Conservation (phyloP, 2,329 filamentous ascomycete genomes). For the Talaromyces amestolkiae region DNA sequence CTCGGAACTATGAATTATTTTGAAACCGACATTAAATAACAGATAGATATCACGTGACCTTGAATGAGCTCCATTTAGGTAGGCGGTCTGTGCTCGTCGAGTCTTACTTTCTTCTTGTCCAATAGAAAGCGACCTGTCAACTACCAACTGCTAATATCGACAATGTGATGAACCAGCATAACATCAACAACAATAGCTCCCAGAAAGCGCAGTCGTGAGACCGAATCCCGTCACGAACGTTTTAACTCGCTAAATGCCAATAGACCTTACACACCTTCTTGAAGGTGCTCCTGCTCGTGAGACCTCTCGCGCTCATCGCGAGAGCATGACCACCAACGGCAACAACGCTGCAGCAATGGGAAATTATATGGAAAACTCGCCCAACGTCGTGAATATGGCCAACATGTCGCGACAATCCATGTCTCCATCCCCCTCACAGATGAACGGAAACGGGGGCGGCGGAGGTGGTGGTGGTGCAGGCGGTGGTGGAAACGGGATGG, state of each 20-base stretch:
- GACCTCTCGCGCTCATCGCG: constrained; percentile 26
- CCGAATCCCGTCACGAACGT: background rate
- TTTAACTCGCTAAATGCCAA: background rate
- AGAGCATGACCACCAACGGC: constrained; percentile 30
- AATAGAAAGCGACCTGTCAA: constrained; percentile 5
- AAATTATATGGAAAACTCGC: constrained; percentile 33
- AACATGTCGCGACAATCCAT: constrained; percentile 37
- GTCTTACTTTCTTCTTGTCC: background rate
- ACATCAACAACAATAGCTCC: background rate
- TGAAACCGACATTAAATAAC: background rate
- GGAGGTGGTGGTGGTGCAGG: constrained; percentile 30
- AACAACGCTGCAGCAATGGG: constrained; percentile 27
- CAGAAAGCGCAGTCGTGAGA: background rate
- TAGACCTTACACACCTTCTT: background rate
- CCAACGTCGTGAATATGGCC: constrained; percentile 31
- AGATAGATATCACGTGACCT: background rate
- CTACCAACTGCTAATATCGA: background rate
- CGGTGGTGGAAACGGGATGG: constrained; percentile 30
- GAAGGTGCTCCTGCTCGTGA: constrained; percentile 9
- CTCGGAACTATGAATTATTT: too few relatives aligned
- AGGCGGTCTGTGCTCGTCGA: background rate
- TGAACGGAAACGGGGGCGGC: background rate
- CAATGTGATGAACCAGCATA: background rate
- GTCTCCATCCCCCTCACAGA: constrained; percentile 33
- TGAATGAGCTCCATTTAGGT: background rate